A percentile compares a stretch with the other conserved stretches of the same genome.
phyloP scores from a whole-genome alignment of 2,329 filamentous ascomycete species.

The Phoma herbarum region DNA sequence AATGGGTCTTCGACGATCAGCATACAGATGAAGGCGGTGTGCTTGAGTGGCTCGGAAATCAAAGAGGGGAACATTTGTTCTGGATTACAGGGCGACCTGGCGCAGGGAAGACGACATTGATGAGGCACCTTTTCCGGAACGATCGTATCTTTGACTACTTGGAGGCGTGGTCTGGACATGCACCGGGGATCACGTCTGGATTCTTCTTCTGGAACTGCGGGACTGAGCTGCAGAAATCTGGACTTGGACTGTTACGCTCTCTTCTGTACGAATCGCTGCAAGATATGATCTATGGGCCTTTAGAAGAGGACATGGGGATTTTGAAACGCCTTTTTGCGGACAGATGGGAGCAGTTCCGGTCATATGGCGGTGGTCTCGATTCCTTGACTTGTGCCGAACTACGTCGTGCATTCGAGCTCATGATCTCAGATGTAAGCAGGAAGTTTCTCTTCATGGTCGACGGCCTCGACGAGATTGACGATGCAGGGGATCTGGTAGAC shows the following conservation, averaged over 20 bases:
- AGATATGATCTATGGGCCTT: constrained; percentile 44
- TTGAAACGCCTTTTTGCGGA: constrained; percentile 39
- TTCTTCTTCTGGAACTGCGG: constrained; percentile 59
- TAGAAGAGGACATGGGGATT: constrained; percentile 37
- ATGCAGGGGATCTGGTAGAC: constrained; percentile 33
- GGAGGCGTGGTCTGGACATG: constrained; percentile 41
- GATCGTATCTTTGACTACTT: constrained; percentile 34
- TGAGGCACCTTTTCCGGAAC: constrained; percentile 50
- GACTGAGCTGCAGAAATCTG: constrained; percentile 40
- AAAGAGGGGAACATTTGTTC: constrained; percentile 39
- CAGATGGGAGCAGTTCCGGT: constrained; percentile 42
- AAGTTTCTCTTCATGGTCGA: constrained; percentile 48
- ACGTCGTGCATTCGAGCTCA: constrained; percentile 35
- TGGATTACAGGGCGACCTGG: constrained; percentile 54
- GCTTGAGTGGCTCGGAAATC: constrained; percentile 40
- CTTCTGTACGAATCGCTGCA: constrained; percentile 44
- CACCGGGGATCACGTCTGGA: constrained; percentile 45
- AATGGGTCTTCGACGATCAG: constrained; percentile 36
- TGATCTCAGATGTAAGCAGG: constrained; percentile 39
- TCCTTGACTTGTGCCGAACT: constrained; percentile 35
- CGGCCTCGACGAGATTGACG: constrained; percentile 44
- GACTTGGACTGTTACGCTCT: constrained; percentile 34
- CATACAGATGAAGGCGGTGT: constrained; percentile 29
- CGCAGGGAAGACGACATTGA: constrained; percentile 59
- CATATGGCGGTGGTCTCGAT: constrained; percentile 40